These are phyloP conservation scores for Mrakia frigida DNA, from an alignment of 768 basidiomycete genomes.

Conservation along the genomic window DNA sequence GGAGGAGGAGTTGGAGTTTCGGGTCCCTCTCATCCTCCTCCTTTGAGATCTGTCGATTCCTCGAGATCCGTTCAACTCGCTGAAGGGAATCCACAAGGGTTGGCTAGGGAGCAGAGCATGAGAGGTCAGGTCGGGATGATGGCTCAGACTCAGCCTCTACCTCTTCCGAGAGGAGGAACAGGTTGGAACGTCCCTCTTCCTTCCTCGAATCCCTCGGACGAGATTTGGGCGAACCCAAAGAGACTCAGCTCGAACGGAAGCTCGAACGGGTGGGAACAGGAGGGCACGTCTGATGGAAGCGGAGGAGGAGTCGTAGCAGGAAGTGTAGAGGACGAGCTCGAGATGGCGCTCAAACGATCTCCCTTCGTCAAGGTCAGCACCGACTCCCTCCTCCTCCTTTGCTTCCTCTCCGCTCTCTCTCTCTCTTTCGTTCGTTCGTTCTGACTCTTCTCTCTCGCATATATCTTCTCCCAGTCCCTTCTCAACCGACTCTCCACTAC, in stretches of 20 bases:
- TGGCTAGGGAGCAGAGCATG: conserved; percentile 14
- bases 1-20: too few relatives aligned
- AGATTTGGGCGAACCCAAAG: conserved; percentile 7
- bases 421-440: not conserved
- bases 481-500: conserved; percentile 11
- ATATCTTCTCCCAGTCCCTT: conserved; percentile 12
- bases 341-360: not conserved
- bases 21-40: not conserved
- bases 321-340: not conserved
- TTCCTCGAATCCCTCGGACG: not conserved
- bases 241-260: not conserved
- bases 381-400: not conserved
- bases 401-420: too few relatives aligned
- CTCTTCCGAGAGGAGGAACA: not conserved
- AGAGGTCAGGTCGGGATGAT: not conserved
- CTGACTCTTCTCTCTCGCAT: not conserved
- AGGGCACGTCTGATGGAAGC: not conserved
- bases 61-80: not conserved
- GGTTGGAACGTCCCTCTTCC: not conserved
- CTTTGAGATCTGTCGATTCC: not conserved
- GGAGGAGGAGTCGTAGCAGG: not conserved
- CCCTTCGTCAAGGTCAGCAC: conserved; percentile 4
- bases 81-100: not conserved
- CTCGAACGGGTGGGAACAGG: not conserved
- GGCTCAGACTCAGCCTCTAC: not conserved